phyloP scores from a whole-genome alignment of 257 asterid genomes.

The Vinca minor region DNA sequence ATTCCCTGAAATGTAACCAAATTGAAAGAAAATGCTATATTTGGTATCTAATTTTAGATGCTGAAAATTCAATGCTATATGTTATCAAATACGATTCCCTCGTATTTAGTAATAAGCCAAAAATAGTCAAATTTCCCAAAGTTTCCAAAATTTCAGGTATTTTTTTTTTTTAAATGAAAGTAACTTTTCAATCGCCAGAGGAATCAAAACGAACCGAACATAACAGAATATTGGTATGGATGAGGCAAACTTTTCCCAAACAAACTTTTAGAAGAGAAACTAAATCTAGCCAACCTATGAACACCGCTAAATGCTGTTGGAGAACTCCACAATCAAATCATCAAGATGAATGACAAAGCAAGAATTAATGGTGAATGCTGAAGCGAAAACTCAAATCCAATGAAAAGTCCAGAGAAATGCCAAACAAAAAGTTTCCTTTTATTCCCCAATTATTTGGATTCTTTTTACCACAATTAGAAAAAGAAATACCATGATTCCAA shows the following conservation, averaged over 20 bases:
- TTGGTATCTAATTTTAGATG: neutral
- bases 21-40: neutral
- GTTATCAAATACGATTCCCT: neutral
- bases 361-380: neutral
- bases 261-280: neutral
- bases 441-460: too few species aligned
- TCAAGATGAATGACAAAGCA: neutral
- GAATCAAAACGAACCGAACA: too few species aligned
- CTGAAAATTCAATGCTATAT: neutral
- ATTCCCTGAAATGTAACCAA: neutral
- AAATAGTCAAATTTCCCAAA: neutral
- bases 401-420: neutral
- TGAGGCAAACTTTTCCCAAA: neutral
- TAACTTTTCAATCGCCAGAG: too few species aligned
- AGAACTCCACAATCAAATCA: neutral
- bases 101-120: neutral
- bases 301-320: neutral
- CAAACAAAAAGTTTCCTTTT: constrained; percentile 3
- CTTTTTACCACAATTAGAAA: too few species aligned
- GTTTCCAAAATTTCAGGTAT: neutral
- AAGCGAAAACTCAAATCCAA: neutral
- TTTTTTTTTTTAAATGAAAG: neutral
- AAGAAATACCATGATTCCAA: too few species aligned
- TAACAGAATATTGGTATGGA: neutral
- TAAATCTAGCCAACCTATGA: neutral